A percentile compares a stretch with the other conserved stretches of the same genome.
phyloP scores from a whole-genome alignment of 805 yeast genomes.

The Saccharomycopsis sp. region DNA sequence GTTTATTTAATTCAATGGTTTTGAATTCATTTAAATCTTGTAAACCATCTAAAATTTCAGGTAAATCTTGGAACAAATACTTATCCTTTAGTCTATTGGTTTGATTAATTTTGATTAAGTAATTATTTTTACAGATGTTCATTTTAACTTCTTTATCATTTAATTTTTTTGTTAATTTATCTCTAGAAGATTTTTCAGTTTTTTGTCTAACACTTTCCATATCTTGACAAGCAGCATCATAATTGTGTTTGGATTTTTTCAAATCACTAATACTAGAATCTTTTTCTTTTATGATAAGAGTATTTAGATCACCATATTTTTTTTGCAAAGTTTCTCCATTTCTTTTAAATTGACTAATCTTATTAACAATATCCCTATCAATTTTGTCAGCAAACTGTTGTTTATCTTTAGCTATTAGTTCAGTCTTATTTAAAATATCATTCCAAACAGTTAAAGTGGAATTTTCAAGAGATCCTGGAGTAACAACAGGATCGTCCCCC shows the following conservation, averaged over 20 bases:
- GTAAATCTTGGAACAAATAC: conserved; percentile 84
- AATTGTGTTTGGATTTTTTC: conserved; percentile 56
- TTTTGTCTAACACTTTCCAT: conserved; percentile 78
- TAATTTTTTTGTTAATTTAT: conserved; percentile 33
- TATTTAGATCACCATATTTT: conserved; percentile 48
- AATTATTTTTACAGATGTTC: conserved; percentile 81
- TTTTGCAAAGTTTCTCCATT: conserved; percentile 45
- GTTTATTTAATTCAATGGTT: conserved; percentile 57
- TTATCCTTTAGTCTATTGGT: conserved; percentile 91
- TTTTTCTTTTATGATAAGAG: conserved; percentile 39
- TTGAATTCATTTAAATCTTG: conserved; percentile 80
- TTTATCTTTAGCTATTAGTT: conserved; percentile 62
- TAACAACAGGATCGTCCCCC: conserved; percentile 81
- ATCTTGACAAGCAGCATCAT: conserved; percentile 68
- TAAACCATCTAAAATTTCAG: conserved; percentile 74
- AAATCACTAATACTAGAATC: conserved; percentile 45
- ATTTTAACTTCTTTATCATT: conserved; percentile 62
- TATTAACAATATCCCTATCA: conserved; percentile 48
- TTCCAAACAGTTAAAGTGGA: conserved; percentile 88
- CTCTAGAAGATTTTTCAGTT: conserved; percentile 42
- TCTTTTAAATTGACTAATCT: conserved; percentile 41
- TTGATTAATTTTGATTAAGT: conserved; percentile 67
- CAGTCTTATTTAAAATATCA: conserved; percentile 77
- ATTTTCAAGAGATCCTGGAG: conserved; percentile 91
- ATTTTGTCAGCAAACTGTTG: conserved; percentile 49